Conservation (phyloP, 768 basidiomycete species). For the Termitomyces sp. region DNA sequence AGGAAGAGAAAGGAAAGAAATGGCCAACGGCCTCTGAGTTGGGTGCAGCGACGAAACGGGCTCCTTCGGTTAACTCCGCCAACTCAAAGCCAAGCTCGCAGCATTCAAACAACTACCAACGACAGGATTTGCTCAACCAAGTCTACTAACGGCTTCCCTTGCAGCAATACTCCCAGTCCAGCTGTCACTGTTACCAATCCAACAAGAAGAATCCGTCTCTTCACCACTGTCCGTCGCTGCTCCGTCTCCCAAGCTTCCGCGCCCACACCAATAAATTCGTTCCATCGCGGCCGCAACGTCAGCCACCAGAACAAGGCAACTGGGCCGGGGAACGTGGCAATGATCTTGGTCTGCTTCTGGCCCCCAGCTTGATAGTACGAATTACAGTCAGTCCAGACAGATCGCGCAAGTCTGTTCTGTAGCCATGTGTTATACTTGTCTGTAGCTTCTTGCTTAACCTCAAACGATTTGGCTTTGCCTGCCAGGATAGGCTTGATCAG, state of each 20-base stretch:
- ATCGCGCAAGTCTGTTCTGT: slow-evolving; percentile 36
- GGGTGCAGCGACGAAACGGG: slow-evolving; percentile 14
- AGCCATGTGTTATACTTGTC: slow-evolving; percentile 48
- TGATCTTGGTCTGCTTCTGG: slow-evolving; percentile 32
- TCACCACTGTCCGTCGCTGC: slow-evolving; percentile 16
- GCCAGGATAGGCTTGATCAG: slow-evolving; percentile 47
- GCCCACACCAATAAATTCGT: slow-evolving; percentile 33
- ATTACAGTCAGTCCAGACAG: slow-evolving; percentile 48
- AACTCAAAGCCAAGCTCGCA: slow-evolving; percentile 7
- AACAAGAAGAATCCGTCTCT: slow-evolving; percentile 17
- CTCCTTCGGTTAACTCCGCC: slow-evolving; percentile 18
- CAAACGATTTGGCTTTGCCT: slow-evolving; percentile 43
- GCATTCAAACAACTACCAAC: slow-evolving; percentile 12
- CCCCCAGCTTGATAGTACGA: slow-evolving; percentile 44
- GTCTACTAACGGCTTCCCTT: slow-evolving; percentile 2
- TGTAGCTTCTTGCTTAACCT: slow-evolving; percentile 39
- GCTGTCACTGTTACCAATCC: slow-evolving; percentile 18
- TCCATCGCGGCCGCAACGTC: slow-evolving; percentile 34
- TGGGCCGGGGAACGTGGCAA: slow-evolving; percentile 51
- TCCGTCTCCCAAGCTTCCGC: slow-evolving; percentile 32
- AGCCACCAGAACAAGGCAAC: slow-evolving; percentile 49
- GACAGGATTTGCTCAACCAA: slow-evolving; percentile 5
- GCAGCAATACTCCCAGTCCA: slow-evolving; percentile 7
- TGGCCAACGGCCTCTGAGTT: slow-evolving; percentile 26
- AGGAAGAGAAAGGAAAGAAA: slow-evolving; percentile 22